Conservation (phyloP, 441 rosid species). For the Daphne laureola region DNA sequence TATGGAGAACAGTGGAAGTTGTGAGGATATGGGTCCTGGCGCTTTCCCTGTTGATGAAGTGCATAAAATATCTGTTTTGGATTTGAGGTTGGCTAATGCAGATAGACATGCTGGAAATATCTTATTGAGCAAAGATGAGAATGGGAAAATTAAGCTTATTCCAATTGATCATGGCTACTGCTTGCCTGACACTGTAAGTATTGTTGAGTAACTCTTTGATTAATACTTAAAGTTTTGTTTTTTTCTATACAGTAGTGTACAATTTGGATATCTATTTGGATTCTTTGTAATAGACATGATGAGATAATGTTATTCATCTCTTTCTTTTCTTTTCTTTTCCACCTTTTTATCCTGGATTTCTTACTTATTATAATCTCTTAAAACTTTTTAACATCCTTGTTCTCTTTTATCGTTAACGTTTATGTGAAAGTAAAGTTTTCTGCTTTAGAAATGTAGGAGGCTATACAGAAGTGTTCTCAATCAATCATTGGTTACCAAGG, state of each 20-base stretch:
- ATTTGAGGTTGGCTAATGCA: slow-evolving; percentile 74
- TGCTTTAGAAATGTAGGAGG: too few species aligned
- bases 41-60: slow-evolving; percentile 70
- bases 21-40: slow-evolving; percentile 81
- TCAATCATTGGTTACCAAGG: too few species aligned
- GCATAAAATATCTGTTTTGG: slow-evolving; percentile 66
- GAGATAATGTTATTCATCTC: too few species aligned
- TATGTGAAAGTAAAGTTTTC: too few species aligned
- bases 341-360: too few species aligned
- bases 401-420: too few species aligned
- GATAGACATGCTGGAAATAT: slow-evolving; percentile 86
- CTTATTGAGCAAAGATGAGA: slow-evolving; percentile 34
- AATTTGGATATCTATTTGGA: neutral
- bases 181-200: slow-evolving; percentile 73
- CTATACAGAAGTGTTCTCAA: too few species aligned
- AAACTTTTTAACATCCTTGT: too few species aligned
- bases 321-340: too few species aligned
- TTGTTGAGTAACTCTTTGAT: neutral
- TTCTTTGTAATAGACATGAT: neutral
- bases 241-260: neutral
- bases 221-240: slow-evolving; percentile 6
- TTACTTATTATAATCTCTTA: too few species aligned
- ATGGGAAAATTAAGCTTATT: slow-evolving; percentile 39
- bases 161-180: slow-evolving; percentile 91
- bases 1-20: slow-evolving; percentile 55